phyloP scores from a whole-genome alignment of 805 yeast genomes.

The Torulaspora delbrueckii region DNA sequence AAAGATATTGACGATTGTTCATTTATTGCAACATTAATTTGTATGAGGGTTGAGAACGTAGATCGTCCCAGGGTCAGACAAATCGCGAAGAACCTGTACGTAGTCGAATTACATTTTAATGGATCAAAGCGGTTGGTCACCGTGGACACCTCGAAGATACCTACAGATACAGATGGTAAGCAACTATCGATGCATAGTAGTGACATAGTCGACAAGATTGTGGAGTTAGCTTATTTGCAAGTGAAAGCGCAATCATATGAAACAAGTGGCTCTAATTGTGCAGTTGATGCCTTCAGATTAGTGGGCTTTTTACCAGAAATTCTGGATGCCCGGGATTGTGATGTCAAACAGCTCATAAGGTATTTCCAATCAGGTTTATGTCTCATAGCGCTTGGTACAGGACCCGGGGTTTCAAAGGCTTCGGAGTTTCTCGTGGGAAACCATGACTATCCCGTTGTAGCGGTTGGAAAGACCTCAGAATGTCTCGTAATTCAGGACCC shows the following conservation, averaged over 20 bases:
- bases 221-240: constrained; percentile 72
- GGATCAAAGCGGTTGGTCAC: constrained; percentile 28
- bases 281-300: constrained; percentile 58
- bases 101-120: constrained; percentile 25
- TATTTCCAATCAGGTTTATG: constrained; percentile 28
- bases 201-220: constrained; percentile 30
- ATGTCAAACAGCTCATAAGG: constrained; percentile 23
- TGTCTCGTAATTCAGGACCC: constrained; percentile 44
- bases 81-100: constrained; percentile 14
- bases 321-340: constrained; percentile 33
- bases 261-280: constrained; percentile 73
- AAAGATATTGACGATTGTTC: constrained; percentile 57
- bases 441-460: constrained; percentile 68
- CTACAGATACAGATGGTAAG: constrained; percentile 14
- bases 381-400: constrained; percentile 67
- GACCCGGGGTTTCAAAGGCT: constrained; percentile 35
- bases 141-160: constrained; percentile 20
- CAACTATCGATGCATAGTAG: constrained; percentile 21
- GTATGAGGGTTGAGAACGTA: constrained; percentile 37
- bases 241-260: constrained; percentile 53
- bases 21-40: constrained; percentile 61
- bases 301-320: constrained; percentile 75
- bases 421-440: constrained; percentile 41
- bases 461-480: constrained; percentile 26
- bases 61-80: constrained; percentile 13